Percentiles rank a stretch among this genome's conserved stretches.
phyloP scores from a whole-genome alignment of 139 green algal genomes.

The Chlamydomonas sp. region DNA sequence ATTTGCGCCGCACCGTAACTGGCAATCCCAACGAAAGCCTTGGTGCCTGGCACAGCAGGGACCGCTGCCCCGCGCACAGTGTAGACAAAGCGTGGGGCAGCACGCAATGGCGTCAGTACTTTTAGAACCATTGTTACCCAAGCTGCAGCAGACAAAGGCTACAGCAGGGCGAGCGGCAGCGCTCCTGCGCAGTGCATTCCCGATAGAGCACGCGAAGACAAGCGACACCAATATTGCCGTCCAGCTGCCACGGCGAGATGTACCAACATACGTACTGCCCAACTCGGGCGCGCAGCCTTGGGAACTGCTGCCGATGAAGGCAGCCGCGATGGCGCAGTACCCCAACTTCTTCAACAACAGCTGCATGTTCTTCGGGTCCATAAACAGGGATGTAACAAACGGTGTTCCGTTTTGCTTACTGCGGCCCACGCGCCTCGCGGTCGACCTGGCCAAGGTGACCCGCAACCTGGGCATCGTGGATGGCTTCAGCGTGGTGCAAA shows the following conservation, averaged over 20 bases:
- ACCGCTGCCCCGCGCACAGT: no score
- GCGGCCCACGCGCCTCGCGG: slow-evolving; percentile 13
- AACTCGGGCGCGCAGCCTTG: slow-evolving; percentile 38
- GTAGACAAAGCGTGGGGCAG: no score
- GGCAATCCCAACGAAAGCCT: no score
- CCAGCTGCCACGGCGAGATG: slow-evolving; percentile 17
- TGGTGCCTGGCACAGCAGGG: no score
- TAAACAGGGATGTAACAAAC: slow-evolving; percentile 36
- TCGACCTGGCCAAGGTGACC: slow-evolving; percentile 42
- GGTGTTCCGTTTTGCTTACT: slow-evolving; percentile 28
- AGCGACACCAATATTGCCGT: slow-evolving; percentile 14
- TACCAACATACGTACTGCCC: slow-evolving; percentile 38
- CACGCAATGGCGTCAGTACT: slow-evolving; percentile 16
- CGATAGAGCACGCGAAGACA: neutral
- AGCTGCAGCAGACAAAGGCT: neutral
- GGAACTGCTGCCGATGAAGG: slow-evolving; percentile 50
- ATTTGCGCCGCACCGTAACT: no score
- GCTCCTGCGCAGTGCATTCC: slow-evolving; percentile 10
- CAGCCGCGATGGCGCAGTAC: slow-evolving; percentile 41
- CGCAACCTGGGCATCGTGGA: slow-evolving; percentile 50
- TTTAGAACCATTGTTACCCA: neutral
- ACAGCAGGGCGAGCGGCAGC: neutral
- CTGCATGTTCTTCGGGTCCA: slow-evolving; percentile 43
- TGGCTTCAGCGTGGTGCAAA: slow-evolving; percentile 36
- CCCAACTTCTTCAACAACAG: slow-evolving; percentile 52